Base-by-base conservation (phyloP, 345 rosid genomes). In the Combretum micranthum region DNA sequence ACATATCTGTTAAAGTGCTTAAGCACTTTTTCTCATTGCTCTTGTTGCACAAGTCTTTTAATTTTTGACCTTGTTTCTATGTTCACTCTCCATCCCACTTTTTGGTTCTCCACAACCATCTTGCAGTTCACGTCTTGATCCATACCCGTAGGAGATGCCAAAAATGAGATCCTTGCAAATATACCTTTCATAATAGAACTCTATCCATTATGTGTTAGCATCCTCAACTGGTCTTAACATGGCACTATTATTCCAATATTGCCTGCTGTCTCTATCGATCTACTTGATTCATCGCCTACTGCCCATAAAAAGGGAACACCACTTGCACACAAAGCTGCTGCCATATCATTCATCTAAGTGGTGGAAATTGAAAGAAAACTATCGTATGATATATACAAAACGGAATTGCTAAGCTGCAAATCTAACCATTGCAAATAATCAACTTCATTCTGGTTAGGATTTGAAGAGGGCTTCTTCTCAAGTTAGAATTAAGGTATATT, bases 191-290 rank as follows among this genome's bases (percentile, higher is more conserved):
- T 18, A 18, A 49, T 21, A 15, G 52, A 49, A 49, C 20, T 15
- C 52, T 22, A 49, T 18, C 52, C 8, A 19, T 16, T 7, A 21
- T 51, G 54, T 15, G 32, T 11, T 37, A 51, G 13, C 54, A 21
- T 37, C 16, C 16, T 51, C 54, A 51, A 21, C 25, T 51, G 54
- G 54, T 51, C 54, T 20, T 37, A 51, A 32, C 54, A 51, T 6
- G 54, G 32, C 26, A 51, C 54, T 16, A 32, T 11, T 32, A 32
- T 32, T 32, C 39, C 39, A 32, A 11, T 32, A 1, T 11, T 32
- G 5, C 39, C 39, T 7, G 10, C 39, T 7, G 9, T 4, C 9
- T 7, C 39, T 7, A 7, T 32, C 39, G 9, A 32, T 32, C 10
- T 4, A 32, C 10, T 32, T 32, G 39, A 32, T 32, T 32, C 39